Evolutionary conservation across 352 stramenopile species (phyloP), one percentile per base, ranked within the genome.

Genomic region (Globisporangium perplexum): DNA sequence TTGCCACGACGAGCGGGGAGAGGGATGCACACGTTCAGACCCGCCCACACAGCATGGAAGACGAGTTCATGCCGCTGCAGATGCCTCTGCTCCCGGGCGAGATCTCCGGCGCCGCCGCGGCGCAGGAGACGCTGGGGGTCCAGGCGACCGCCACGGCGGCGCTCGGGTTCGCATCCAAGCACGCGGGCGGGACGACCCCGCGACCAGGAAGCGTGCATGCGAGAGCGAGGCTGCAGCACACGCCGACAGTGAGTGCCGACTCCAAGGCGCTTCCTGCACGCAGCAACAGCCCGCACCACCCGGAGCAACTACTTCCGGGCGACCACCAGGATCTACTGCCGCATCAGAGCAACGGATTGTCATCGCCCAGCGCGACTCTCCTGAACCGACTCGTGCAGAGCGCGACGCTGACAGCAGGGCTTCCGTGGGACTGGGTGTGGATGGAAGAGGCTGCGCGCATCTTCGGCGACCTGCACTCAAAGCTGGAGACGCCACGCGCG

Each of bases 371-470:
- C 22, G 22, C 51, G 2, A 38, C 28, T 1, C 11, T 55, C 35
- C 53, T 90, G 41, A 83, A 74, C 45, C 67, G 66, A 17, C 57
- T 78, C 4, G 56, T 85, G 8, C 23, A 72, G n/a, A 74, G 57
- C 18, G 71, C 77, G 14, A 84, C 75, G 0, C 51, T 86, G 7
- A 66, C 72, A 10, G 59, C 58, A 14, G 60, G 53, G 0, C 35
- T 88, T 1, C 75, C 80, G 11, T 73, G 72, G 63, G 73, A 88
- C 60, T 90, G 77, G 77, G 51, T 75, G 30, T 72, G 66, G 48
- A 74, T 69, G 47, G 75, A 85, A 42, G 69, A 86, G 39, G 70
- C 73, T 3, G 56, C 53, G 33, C 54, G 50, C 1, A 35, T 77
- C 26, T 65, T 86, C 60, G 62, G 64, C 7, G 48, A 64, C 23